Evolutionary conservation across 2,329 filamentous ascomycete genomes (phyloP).

Genomic region (Gnomoniopsis smithogilvyi): DNA sequence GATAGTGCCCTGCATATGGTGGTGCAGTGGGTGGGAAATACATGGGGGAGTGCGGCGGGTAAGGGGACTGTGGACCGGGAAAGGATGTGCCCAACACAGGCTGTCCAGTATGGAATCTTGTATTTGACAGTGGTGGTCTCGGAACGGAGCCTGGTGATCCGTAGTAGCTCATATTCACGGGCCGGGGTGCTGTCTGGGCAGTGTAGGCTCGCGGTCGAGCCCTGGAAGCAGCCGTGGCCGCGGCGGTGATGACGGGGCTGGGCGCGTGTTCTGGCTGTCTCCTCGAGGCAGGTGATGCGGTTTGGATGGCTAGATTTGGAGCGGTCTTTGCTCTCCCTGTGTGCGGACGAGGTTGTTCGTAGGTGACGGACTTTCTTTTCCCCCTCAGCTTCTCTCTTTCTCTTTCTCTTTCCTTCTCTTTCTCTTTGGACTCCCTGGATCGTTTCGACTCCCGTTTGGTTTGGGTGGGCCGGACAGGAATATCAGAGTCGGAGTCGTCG

Average conservation of each 20-base stretch:
- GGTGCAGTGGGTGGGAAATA: constrained; percentile 17
- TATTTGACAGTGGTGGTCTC: constrained; percentile 34
- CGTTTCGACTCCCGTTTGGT: constrained; percentile 31
- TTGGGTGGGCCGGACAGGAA: constrained; percentile 25
- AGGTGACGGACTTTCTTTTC: constrained; percentile 18
- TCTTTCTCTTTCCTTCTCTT: constrained; percentile 25
- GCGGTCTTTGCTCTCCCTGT: constrained; percentile 31
- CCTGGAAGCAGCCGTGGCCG: constrained; percentile 13
- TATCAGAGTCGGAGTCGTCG: constrained; percentile 42
- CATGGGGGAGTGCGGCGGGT: constrained; percentile 21
- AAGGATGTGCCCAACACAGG: constrained; percentile 24
- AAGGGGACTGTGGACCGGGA: constrained; percentile 26
- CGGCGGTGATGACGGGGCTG: constrained; percentile 15
- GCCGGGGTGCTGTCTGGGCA: constrained; percentile 23
- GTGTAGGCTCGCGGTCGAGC: constrained; percentile 39
- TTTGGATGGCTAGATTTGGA: constrained; percentile 25
- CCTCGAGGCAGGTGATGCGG: constrained; percentile 20
- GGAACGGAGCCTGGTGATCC: constrained; percentile 22
- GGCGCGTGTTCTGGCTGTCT: constrained; percentile 28
- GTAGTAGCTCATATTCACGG: constrained; percentile 35
- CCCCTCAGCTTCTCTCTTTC: constrained; percentile 28
- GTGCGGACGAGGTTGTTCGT: constrained; percentile 17
- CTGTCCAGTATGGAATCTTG: constrained; percentile 30
- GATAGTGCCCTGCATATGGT: constrained; percentile 19
- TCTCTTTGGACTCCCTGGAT: constrained; percentile 25